Evolutionary conservation across 176 grass and related monocot genomes (phyloP).

Genomic region (Musa schizocarpa): DNA sequence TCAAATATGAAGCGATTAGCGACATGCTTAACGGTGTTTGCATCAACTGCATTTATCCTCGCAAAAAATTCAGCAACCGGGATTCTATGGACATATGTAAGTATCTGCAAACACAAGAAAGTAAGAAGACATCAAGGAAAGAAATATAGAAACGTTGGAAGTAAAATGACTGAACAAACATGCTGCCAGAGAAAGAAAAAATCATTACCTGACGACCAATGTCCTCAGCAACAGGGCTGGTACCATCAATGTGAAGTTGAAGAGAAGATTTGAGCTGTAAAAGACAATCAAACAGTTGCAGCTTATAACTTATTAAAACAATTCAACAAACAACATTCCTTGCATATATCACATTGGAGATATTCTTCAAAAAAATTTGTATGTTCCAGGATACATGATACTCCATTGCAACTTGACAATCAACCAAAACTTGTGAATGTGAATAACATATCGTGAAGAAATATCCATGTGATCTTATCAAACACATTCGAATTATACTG

Average conservation of each 20-base stretch:
- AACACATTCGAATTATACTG: no score
- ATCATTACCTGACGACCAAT: slow-evolving; percentile 81
- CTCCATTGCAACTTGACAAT: no score
- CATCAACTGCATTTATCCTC: slow-evolving; percentile 96
- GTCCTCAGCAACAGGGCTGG: slow-evolving; percentile 85
- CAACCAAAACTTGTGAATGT: no score
- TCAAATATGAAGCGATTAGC: slow-evolving; percentile 99
- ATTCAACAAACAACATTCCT: no score
- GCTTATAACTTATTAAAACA: no score
- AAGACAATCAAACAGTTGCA: slow-evolving; percentile 9
- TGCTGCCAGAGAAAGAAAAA: not conserved
- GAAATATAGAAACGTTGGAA: slow-evolving; percentile 26
- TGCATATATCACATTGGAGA: no score
- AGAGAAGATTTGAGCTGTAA: slow-evolving; percentile 97
- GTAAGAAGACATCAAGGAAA: slow-evolving; percentile 1
- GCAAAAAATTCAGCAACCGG: slow-evolving; percentile 82
- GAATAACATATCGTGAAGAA: no score
- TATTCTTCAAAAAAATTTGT: not conserved
- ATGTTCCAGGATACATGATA: no score
- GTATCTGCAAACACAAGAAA: slow-evolving; percentile 37
- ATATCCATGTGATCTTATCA: no score
- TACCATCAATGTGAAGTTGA: slow-evolving; percentile 93
- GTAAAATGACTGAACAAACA: not conserved
- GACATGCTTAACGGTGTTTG: slow-evolving; percentile 79
- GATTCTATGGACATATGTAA: slow-evolving; percentile 87